Base-by-base conservation (phyloP, 2,329 filamentous ascomycete genomes). In the Paecilomyces formosus region DNA sequence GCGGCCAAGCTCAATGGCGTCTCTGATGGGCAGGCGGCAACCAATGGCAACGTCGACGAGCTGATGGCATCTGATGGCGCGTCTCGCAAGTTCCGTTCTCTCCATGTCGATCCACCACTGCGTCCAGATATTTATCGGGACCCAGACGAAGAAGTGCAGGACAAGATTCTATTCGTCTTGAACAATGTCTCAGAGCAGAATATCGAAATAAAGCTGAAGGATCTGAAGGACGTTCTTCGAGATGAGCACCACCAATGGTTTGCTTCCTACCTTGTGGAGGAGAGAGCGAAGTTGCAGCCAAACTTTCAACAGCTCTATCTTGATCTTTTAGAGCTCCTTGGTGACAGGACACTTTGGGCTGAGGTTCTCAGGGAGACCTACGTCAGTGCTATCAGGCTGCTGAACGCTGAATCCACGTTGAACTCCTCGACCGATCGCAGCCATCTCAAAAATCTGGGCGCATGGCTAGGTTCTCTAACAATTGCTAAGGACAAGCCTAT, bases 171-270 rank as follows among this genome's bases (percentile, higher is more conserved):
- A 65, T 99, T 99, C 68, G 89, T 95, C 26, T 81, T 99, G 59
- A 99, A 99, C 80, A 99, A 99, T 66, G 87, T 99, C 56, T 97
- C 94, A 0, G 88, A 94, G 65, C 86, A 88, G 50, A 97, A 96
- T 52, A 80, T 99, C 18, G 86, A 90, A 56, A 83, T 88, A 49
- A 97, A 97, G 75, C 88, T 93, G 67, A 82, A 82, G 56, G 92
- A 97, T 64, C 83, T 99, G 39, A 87, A 85, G 55, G 87, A 90
- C 45, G 85, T 89, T 52, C 78, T 99, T 54, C 86, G 91, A 55
- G 85, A 88, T 56, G 86, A 87, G 64, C 88, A 97, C 71, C 89
- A 95, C 68, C 91, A 95, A 70, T 99, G 94, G 94, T 99, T 99
- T 70, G 94, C 95, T 6, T 87, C 87, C 54, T 96, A 97, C 69